phyloP scores from a whole-genome alignment of 352 stramenopile genomes.

The Phytophthora podocarpi region DNA sequence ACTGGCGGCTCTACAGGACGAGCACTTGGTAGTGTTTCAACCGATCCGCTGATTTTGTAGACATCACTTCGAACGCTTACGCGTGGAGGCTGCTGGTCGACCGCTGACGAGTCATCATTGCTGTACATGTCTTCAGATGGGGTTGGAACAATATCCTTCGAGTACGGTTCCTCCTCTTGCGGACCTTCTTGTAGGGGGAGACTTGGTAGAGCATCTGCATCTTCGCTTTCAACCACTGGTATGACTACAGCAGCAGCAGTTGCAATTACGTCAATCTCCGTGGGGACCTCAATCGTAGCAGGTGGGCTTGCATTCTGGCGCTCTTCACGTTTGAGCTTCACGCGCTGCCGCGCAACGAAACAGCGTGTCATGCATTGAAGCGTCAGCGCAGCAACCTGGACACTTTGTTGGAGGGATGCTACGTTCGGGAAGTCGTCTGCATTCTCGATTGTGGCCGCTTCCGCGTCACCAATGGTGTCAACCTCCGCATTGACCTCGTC shows the following conservation, averaged over 20 bases:
- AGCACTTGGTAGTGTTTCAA: neutral
- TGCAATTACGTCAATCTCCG: neutral
- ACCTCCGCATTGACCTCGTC: neutral
- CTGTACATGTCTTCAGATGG: neutral
- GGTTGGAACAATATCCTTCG: neutral
- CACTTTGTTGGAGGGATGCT: neutral
- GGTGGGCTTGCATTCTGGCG: neutral
- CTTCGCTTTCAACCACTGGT: neutral
- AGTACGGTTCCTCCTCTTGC: neutral
- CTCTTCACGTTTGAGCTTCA: conserved; percentile 33
- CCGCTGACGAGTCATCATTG: neutral
- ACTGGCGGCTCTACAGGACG: neutral
- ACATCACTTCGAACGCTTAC: neutral
- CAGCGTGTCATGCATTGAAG: conserved; percentile 51
- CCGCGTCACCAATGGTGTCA: neutral
- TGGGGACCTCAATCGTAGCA: neutral
- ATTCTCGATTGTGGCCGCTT: neutral
- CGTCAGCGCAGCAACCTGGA: conserved; percentile 33
- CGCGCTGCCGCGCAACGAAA: conserved; percentile 31
- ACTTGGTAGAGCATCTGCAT: neutral
- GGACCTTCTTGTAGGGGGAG: neutral
- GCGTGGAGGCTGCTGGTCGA: neutral
- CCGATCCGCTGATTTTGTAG: neutral
- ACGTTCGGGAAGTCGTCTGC: neutral
- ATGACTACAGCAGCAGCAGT: neutral